Percentiles rank a stretch among this genome's conserved stretches.
Evolutionary conservation across 495 filamentous ascomycete genomes (phyloP).

Genomic region (Penicillium arizonense): DNA sequence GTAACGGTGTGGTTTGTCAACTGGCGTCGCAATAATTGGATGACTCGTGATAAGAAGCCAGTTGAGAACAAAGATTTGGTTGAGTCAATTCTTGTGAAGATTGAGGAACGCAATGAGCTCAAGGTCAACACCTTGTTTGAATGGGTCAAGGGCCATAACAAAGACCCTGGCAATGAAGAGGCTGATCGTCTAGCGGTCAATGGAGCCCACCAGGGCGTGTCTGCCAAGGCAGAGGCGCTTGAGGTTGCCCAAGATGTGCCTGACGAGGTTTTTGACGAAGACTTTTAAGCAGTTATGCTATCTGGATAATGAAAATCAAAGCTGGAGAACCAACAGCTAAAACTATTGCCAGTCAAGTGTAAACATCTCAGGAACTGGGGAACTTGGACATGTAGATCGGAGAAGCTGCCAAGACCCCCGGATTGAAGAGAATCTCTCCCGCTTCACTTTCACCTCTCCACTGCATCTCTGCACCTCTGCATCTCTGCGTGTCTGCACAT

Average conservation of each 20-base stretch:
- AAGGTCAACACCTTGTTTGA: conserved; percentile 67
- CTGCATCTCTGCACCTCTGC: too few species aligned
- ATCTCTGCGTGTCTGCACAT: not conserved
- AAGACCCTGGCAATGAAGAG: conserved; percentile 67
- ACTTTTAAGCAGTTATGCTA: conserved; percentile 16
- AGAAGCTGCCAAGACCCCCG: not conserved
- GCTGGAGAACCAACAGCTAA: not conserved
- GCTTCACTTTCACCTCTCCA: not conserved
- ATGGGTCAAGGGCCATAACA: conserved; percentile 84
- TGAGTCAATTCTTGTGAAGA: conserved; percentile 64
- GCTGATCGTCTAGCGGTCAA: conserved; percentile 79
- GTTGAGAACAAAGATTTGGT: conserved; percentile 89
- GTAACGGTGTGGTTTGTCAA: conserved; percentile 79
- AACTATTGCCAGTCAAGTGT: too few species aligned
- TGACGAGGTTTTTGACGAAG: conserved; percentile 35
- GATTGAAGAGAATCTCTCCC: not conserved
- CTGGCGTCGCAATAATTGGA: conserved; percentile 82
- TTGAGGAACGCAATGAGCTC: conserved; percentile 64
- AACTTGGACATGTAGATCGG: not conserved
- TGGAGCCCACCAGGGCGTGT: conserved; percentile 44
- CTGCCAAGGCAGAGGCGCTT: conserved; percentile 28
- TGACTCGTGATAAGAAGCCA: conserved; percentile 59
- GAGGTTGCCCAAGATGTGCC: conserved; percentile 24
- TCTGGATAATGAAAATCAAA: not conserved
- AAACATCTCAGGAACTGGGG: too few species aligned